Base-by-base conservation (phyloP, 176 grass and related monocot genomes). In the Areca catechu region DNA sequence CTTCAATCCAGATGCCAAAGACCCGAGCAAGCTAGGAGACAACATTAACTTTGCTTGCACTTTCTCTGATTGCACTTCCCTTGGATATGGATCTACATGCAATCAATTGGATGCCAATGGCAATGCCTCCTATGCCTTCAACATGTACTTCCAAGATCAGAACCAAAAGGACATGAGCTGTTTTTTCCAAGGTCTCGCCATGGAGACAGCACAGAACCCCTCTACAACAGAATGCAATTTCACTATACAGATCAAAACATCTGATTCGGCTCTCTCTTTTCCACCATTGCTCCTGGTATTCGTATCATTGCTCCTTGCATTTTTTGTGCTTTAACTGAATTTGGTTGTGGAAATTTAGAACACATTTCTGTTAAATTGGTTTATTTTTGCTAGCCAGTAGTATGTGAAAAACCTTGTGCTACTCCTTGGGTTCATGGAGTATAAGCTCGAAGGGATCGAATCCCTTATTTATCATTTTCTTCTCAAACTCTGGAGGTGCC, bases 71-170 rank as follows among this genome's bases (percentile, higher is more conserved):
- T 83, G 80, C 66, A 83, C 80, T 16, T 23, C 74, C 0, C 80
- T 83, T 5, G 80, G 80, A 15, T 83, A 69, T 20, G 80, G 80
- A 5, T 83, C 80, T 3, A 69, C 74, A 0, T 83, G 80, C 56
- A 77, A 74, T 25, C 56, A 69, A 22, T 64, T 83, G 74, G 80
- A 83, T 53, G 50, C 69, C 1, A 77, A 60, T 19, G 74, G 80
- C 9, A 77, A 74, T 51, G 74, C 80, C 21, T 83, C 80, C n/a
- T 83, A 74, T 49, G 80, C 80, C 58, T 83, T 83, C 48, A 83
- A 83, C 65, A 76, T 71, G 50, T 83, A 83, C 60, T 83, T 62
- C 34, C 80, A 83, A 68, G 80, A 48, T 48, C 62, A 77, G 34
- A 77, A 66, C 50, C 80, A 83, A 20, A 48, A 73, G 15, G 74